Base-by-base conservation (phyloP, 352 stramenopile genomes). In the Thalassiosira delicatula region DNA sequence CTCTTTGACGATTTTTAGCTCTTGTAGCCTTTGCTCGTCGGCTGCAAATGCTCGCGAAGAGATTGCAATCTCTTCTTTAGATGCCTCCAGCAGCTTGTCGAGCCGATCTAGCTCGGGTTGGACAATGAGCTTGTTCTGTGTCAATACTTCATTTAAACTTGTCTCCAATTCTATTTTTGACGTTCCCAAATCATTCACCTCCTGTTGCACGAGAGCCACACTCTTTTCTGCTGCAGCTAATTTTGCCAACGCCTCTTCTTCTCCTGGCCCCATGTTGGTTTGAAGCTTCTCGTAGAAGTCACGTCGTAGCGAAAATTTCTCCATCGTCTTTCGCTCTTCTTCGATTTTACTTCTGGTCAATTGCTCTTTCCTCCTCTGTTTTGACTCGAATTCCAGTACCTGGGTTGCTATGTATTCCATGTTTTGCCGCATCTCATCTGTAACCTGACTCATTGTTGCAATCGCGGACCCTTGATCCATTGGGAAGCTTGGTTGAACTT, bases 261-360 rank as follows among this genome's bases (percentile, higher is more conserved):
- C 40, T 35, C 67, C 72, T 42, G 53, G 63, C 14, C 33, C 46
- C 60, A 80, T 68, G 27, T 76, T 80, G 25, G 29, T 54, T 69
- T 81, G 53, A 8, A 85, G 27, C 57, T 80, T 80, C 14, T 76
- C 60, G 32, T 80, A 73, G 23, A 80, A 73, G 33, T 80, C 62
- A 5, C 77, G 49, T 25, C 77, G 44, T 3, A 30, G 21, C 1
- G 5, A 40, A 42, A 81, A 21, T 29, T 85, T 80, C 33, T 77
- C 63, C 17, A 60, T 33, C 17, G 46, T 17, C 19, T 25, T 57
- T 0, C 61, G 53, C 32, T 85, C 63, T 30, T 17, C 63, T 62
- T 73, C 70, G n/a, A 85, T 77, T 35, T 77, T 85, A 23, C 19
- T 59, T 63, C 42, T 70, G 21, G 56, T 40, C 23, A 42, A 19